phyloP scores from a whole-genome alignment of 164 flowering plant species.

The Vitis rotundifolia region DNA sequence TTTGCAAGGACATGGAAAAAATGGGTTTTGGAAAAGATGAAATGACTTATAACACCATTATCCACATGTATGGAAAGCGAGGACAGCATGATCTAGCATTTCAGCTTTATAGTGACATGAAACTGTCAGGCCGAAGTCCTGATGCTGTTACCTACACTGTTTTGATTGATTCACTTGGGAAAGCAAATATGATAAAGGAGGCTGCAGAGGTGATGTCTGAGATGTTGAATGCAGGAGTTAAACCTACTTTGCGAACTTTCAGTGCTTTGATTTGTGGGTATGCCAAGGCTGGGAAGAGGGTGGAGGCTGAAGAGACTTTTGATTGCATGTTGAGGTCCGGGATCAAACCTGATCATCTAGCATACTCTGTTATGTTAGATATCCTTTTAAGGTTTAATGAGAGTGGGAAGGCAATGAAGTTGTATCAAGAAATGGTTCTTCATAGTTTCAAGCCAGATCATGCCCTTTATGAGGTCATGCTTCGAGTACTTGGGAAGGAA shows the following conservation, averaged over 20 bases:
- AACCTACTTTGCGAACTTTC: constrained; percentile 78
- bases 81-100: constrained; percentile 77
- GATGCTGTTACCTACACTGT: constrained; percentile 91
- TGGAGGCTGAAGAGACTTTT: constrained; percentile 76
- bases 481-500: constrained; percentile 55
- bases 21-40: constrained; percentile 81
- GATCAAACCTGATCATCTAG: constrained; percentile 77
- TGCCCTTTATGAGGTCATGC: constrained; percentile 54
- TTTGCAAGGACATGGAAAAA: constrained; percentile 70
- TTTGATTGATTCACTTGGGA: constrained; percentile 89
- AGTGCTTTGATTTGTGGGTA: constrained; percentile 95
- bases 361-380: constrained; percentile 90
- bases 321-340: constrained; percentile 74
- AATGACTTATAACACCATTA: constrained; percentile 88
- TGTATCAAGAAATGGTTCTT: constrained; percentile 68
- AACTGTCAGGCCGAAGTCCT: constrained; percentile 58
- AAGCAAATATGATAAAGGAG: constrained; percentile 64
- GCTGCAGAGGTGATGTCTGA: constrained; percentile 85
- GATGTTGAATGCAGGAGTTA: constrained; percentile 74
- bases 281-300: constrained; percentile 76
- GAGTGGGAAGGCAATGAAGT: constrained; percentile 46
- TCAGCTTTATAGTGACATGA: constrained; percentile 75
- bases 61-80: constrained; percentile 92
- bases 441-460: constrained; percentile 67
- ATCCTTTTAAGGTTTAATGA: constrained; percentile 61